Evolutionary conservation across 2,329 filamentous ascomycete genomes (phyloP), one percentile per base, ranked within the genome.

Genomic region (Pleurostoma richardsiae): DNA sequence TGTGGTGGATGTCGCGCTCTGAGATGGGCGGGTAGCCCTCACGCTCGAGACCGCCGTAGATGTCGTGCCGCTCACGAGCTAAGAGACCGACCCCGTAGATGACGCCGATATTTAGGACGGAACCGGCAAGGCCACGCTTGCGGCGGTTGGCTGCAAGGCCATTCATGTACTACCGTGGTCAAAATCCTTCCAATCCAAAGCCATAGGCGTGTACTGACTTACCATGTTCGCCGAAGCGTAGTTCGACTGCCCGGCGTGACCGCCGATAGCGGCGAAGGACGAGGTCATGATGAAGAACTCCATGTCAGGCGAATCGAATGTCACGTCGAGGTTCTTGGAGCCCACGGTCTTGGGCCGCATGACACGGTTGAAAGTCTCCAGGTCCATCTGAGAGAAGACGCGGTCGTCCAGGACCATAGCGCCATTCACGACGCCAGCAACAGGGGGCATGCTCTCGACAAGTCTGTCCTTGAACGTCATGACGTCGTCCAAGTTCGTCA

Each of bases 1-100:
- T 68, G 51, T 74, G 69, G 51, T 77, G 73, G 11, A 79, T 55
- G 45, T 77, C 73, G 3, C 66, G 62, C 56, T 79, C 76, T 3
- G 74, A 75, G 10, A 78, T 65, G 33, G 70, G 69, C 45, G 67
- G 69, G 47, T 73, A 73, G 5, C 70, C 68, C 10, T 73, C 69
- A 4, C 67, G 57, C 59, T 70, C 67, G 0, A 73, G 62, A 2
- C 66, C 65, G 1, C 53, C 52, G 48, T 73, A 73, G 3, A 72
- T 52, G 8, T 64, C 52, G 1, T 59, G 58, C 52, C 65, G 65
- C 52, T 72, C 68, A 11, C 70, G 66, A 33, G 69, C 65, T 10
- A 72, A 53, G 47, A 72, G 66, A 0, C 70, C 70, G 0, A 73
- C 59, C 1, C 70, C 70, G 52, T 72, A 72, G 31, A 72, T 67